These are phyloP conservation scores for Domatiomyces globalis DNA, from an alignment of 2,329 filamentous ascomycete genomes.

Conservation along the genomic window DNA sequence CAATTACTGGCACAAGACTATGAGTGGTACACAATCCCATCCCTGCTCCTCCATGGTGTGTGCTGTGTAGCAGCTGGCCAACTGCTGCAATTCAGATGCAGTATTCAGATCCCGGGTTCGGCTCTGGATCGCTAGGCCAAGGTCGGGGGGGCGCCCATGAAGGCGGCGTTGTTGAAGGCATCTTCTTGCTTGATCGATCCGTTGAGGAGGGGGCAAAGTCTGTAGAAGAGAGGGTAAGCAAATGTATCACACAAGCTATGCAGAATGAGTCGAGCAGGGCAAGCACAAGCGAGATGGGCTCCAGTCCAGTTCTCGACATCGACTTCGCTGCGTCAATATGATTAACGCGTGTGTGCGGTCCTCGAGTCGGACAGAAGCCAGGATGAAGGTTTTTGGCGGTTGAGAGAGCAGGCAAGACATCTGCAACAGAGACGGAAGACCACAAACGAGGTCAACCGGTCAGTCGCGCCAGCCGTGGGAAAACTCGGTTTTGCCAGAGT, in stretches of 20 bases:
- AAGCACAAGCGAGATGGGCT: not conserved
- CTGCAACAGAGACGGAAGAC: not conserved
- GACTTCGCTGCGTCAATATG: not conserved
- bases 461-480: not conserved
- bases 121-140: constrained; percentile 2
- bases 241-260: constrained; percentile 2
- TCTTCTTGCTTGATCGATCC: constrained; percentile 55
- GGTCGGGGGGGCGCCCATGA: constrained; percentile 31
- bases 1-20: too few relatives aligned
- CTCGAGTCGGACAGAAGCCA: not conserved
- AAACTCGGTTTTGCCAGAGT: not conserved
- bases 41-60: too few relatives aligned
- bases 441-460: not conserved
- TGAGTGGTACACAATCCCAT: too few relatives aligned
- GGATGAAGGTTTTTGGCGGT: not conserved
- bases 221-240: constrained; percentile 27
- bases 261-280: not conserved
- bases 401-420: not conserved
- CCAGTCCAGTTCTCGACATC: not conserved
- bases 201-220: constrained; percentile 72
- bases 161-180: constrained; percentile 32
- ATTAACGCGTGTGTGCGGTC: not conserved
- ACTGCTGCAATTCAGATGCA: too few relatives aligned
- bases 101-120: too few relatives aligned
- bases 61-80: too few relatives aligned